A percentile compares a stretch with the other conserved stretches of the same genome.
phyloP scores from a whole-genome alignment of 805 yeast genomes.

The Pichia gijzeniarum region DNA sequence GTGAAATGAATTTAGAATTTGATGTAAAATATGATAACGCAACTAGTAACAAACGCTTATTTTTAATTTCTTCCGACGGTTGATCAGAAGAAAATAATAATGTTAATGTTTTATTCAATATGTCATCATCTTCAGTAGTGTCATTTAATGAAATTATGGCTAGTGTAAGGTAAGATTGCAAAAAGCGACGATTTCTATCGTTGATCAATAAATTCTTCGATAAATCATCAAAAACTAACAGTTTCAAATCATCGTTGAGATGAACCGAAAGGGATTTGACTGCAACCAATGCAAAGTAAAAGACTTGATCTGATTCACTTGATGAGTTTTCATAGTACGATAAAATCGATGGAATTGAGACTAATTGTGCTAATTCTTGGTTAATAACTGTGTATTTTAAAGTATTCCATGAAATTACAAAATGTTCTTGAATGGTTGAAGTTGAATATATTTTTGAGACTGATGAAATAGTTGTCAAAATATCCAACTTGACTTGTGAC shows the following conservation, averaged over 20 bases:
- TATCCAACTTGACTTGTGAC: constrained; percentile 66
- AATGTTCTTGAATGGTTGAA: constrained; percentile 46
- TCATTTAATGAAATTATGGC: constrained; percentile 36
- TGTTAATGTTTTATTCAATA: constrained; percentile 43
- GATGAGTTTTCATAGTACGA: constrained; percentile 28
- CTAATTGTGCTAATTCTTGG: constrained; percentile 41
- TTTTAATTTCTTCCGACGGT: constrained; percentile 11
- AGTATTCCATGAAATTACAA: constrained; percentile 81
- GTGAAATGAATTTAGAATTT: constrained; percentile 6
- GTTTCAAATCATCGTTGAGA: constrained; percentile 10
- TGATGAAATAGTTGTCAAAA: constrained; percentile 51
- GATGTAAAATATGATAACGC: constrained; percentile 13
- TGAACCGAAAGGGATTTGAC: constrained; percentile 39
- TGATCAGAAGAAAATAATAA: constrained; percentile 27
- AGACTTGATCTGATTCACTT: constrained; percentile 28
- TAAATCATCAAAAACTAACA: constrained; percentile 41
- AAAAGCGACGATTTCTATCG: constrained; percentile 41
- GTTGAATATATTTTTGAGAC: constrained; percentile 50
- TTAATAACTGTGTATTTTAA: constrained; percentile 85
- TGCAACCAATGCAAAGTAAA: constrained; percentile 38
- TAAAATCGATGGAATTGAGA: constrained; percentile 22
- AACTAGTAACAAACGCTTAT: constrained; percentile 10
- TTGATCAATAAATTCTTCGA: constrained; percentile 31
- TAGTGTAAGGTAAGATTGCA: constrained; percentile 57
- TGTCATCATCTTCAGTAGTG: constrained; percentile 37